Evolutionary conservation across 2,329 filamentous ascomycete species (phyloP), one percentile per base, ranked within the genome.

Genomic region (Colletotrichum zoysiae): DNA sequence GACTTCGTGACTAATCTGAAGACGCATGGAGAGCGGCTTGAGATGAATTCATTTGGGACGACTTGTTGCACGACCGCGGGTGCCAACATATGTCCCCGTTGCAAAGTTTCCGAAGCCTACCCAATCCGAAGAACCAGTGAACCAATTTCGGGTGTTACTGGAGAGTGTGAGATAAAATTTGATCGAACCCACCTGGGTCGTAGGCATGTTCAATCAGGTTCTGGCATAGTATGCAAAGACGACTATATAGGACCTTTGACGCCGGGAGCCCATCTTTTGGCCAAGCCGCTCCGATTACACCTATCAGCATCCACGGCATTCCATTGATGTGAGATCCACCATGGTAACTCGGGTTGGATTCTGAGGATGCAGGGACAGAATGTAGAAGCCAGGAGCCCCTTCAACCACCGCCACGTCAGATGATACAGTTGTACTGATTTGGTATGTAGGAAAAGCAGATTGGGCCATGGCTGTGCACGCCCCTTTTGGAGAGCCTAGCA

Each of bases 211-310:
- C 46, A 9, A 23, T 11, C 6, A 40, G 9, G 26, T 1, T 7
- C 51, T 64, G 35, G 38, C 11, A 67, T 40, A 53, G 59, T 58
- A 69, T 44, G 23, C 59, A 42, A 63, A 65, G 65, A 55, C 7
- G 69, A 68, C 69, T 69, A 69, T 69, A 64, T 71, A 71, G 69
- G 64, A 20, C 53, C 40, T 42, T 46, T 8, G 33, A 50, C 20
- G 46, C 44, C 14, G 30, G 44, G 42, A 23, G 6, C n/a, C 23
- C 18, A 30, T 46, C 26, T 26, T n/a, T 38, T 48, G 55, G 46
- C 55, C 61, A 44, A 23, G 60, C 35, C 58, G 23, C 30, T 58
- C 67, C 63, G 63, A 67, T 26, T 65, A 67, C 26, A 40, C 63
- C 56, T 50, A 56, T 59, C 53, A 64, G 60, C 12, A 50, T 42